Evolutionary conservation across 75 land plant species (phyloP), one percentile per base, ranked within the genome.

Genomic region (Picea glauca): DNA sequence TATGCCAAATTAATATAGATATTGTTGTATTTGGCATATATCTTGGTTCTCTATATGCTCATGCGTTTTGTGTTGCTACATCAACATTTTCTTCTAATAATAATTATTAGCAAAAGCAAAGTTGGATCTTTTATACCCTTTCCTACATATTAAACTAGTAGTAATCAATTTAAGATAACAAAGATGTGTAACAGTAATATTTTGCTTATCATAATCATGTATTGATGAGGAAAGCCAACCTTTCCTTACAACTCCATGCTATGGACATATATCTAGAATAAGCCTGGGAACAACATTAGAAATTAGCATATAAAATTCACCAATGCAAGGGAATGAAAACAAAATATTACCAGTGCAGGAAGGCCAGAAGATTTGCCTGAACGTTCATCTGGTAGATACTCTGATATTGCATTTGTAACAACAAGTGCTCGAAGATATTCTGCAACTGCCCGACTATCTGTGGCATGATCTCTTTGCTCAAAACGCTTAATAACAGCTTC

Each of bases 371-470:
- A 82, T 78, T 86, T 91, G 18, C 98, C 95, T 58, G 87, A 77
- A 50, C 83, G 75, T 70, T 93, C 95, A 82, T 98, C 98, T 26
- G 96, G 94, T 63, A 98, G 87, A 89, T 93, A 98, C 35, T 95
- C 94, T 74, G 96, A 76, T 75, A 98, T 88, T 31, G 89, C 88
- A 89, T 98, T 93, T 32, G 99, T 98, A 26, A 85, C 81, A 60
- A 98, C 93, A 50, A 98, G 96, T 23, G 99, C 99, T 83, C 88
- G 84, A 62, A 98, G 85, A 82, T 98, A 98, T 68, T 98, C 99
- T 23, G 89, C 93, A 13, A 98, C 98, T 59, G 91, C 93, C 72
- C 70, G 85, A 76, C 94, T 91, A 83, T 95, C 92, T 57, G 93
- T 88, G 2, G 93, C 91, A 92, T 95, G 88, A 58, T 89, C 88